Conservation (phyloP, 2,329 filamentous ascomycete species). For the Phymatotrichopsis omnivora region DNA sequence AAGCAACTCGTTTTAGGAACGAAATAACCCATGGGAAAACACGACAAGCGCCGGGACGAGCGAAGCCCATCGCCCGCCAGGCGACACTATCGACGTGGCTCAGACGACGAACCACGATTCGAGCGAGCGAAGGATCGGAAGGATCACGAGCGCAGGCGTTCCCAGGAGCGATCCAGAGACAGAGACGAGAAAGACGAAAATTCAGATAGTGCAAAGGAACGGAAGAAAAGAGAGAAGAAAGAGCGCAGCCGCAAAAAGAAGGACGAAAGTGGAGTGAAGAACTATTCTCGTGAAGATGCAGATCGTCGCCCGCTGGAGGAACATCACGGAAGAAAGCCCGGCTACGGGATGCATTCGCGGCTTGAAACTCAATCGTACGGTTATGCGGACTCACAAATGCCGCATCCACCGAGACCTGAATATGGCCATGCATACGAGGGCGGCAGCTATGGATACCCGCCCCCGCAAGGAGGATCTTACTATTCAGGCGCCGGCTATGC, state of each 20-base stretch:
- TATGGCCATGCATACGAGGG: constrained; percentile 1
- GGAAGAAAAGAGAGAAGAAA: constrained; percentile 10
- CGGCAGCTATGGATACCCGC: constrained; percentile 13
- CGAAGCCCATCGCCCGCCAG: neutral
- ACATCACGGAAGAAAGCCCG: constrained; percentile 9
- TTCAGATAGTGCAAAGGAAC: constrained; percentile 12
- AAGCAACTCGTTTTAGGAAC: too few relatives aligned
- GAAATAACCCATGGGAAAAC: constrained; percentile 20
- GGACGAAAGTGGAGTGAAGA: neutral
- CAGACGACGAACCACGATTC: neutral
- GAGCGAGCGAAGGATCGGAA: too few relatives aligned
- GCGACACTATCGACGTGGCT: constrained; percentile 7
- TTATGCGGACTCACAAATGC: constrained; percentile 9
- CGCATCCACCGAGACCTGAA: constrained; percentile 8
- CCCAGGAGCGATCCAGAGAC: constrained; percentile 8
- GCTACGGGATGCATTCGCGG: constrained; percentile 10
- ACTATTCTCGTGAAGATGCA: constrained; percentile 1
- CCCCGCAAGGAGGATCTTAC: constrained; percentile 4
- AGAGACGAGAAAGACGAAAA: constrained; percentile 1
- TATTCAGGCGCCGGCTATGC: neutral
- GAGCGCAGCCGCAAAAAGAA: constrained; percentile 13
- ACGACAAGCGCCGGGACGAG: neutral
- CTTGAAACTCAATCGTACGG: constrained; percentile 14
- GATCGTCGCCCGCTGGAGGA: constrained; percentile 4
- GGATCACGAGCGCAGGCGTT: too few relatives aligned